Conservation (phyloP, 2,329 filamentous ascomycete species). For the Sporothrix phasma region DNA sequence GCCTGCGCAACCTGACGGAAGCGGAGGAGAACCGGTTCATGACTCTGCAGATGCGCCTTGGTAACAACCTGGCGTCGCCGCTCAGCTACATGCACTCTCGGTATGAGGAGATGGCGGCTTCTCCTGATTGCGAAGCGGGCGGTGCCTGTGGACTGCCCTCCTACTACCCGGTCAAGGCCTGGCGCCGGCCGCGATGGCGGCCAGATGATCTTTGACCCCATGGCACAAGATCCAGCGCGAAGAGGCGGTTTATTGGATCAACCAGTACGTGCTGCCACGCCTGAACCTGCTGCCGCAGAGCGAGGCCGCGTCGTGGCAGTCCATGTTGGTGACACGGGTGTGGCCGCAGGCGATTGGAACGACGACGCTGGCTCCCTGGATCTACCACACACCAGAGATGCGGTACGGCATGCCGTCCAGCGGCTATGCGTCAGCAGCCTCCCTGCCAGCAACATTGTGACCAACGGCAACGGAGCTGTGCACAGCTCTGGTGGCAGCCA, state of each 20-base stretch:
- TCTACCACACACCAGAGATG: constrained; percentile 30
- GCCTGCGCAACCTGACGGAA: constrained; percentile 58
- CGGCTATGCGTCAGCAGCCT: constrained; percentile 4
- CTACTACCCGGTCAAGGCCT: constrained; percentile 44
- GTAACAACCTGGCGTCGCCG: constrained; percentile 39
- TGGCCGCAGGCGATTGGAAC: constrained; percentile 31
- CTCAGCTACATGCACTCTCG: constrained; percentile 47
- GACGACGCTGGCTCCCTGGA: constrained; percentile 45
- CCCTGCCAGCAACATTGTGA: not conserved
- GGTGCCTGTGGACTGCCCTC: constrained; percentile 54
- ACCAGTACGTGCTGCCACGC: constrained; percentile 55
- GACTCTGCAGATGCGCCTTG: constrained; percentile 52
- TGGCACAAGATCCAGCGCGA: constrained; percentile 57
- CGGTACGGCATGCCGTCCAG: not conserved
- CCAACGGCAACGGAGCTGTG: not conserved
- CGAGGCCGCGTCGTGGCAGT: constrained; percentile 27
- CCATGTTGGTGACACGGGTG: constrained; percentile 22
- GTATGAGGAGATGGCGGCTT: constrained; percentile 48
- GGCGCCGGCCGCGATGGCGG: not conserved
- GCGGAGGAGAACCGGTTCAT: constrained; percentile 64
- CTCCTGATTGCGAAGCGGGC: constrained; percentile 54
- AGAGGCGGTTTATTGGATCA: constrained; percentile 58
- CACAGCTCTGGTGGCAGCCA: not conserved
- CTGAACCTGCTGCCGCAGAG: constrained; percentile 44
- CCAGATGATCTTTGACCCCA: constrained; percentile 35